These are phyloP conservation scores for Fusarium caatingaense DNA, from an alignment of 2,329 filamentous ascomycete genomes.

Conservation along the genomic window DNA sequence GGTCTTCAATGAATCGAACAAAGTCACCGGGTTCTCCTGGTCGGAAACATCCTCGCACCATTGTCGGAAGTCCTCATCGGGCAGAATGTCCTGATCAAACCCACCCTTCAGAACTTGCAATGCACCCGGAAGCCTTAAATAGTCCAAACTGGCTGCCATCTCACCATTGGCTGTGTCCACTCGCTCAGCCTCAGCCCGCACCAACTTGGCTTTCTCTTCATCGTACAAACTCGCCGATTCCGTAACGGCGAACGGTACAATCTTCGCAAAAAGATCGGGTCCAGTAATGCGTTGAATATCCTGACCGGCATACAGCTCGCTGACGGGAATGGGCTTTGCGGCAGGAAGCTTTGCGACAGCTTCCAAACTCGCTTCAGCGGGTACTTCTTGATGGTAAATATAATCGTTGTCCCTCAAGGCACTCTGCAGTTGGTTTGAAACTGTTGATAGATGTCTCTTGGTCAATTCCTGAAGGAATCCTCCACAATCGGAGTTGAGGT, in stretches of 20 bases:
- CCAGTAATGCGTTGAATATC: constrained; percentile 98
- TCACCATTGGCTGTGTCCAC: constrained; percentile 94
- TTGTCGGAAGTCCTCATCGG: constrained; percentile 89
- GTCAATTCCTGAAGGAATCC: constrained; percentile 80
- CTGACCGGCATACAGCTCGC: constrained; percentile 94
- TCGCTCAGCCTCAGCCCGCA: constrained; percentile 91
- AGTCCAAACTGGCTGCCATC: constrained; percentile 95
- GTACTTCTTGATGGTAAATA: constrained; percentile 95
- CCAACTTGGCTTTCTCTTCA: constrained; percentile 96
- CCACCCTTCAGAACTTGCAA: constrained; percentile 93
- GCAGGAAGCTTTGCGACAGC: constrained; percentile 91
- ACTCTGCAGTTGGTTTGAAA: constrained; percentile 82
- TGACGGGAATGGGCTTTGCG: constrained; percentile 96
- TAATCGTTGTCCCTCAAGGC: constrained; percentile 95
- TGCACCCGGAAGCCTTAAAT: constrained; percentile 88
- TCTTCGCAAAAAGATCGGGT: constrained; percentile 95
- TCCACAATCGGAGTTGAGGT: constrained; percentile 84
- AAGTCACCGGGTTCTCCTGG: constrained; percentile 80
- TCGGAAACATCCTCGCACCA: constrained; percentile 96
- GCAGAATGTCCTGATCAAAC: constrained; percentile 86
- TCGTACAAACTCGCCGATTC: constrained; percentile 97
- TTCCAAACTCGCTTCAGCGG: constrained; percentile 82
- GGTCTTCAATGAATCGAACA: constrained; percentile 81
- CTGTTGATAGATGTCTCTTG: constrained; percentile 81
- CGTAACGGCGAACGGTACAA: constrained; percentile 94